Base-by-base conservation (phyloP, 1,284 basidiomycete species). In the Ustilago esculenta region DNA sequence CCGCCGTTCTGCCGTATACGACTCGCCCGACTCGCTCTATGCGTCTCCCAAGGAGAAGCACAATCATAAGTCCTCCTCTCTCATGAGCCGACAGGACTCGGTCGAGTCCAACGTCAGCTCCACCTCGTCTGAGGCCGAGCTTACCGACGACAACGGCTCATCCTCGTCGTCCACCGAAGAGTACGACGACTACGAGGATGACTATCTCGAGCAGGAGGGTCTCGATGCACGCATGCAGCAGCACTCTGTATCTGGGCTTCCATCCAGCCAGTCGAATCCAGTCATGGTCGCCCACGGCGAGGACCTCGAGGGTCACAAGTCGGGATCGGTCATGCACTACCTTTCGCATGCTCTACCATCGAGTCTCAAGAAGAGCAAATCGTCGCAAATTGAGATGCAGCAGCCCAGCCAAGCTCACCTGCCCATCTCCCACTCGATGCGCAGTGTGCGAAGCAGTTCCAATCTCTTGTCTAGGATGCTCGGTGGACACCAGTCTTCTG, bases 131-230 rank as follows among this genome's bases (percentile, higher is more conserved):
- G 77, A 77, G 41, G 80, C 75, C 10, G 78, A 80, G 36, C 63
- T 79, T 33, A 80, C 78, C 24, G 80, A 81, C 41, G 78, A 81
- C 72, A 79, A 79, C 17, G 77, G 77, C 36, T 79, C 76, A 8
- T 73, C 75, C 9, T 68, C 73, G 14, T 80, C 78, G 5, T 80
- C 77, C 18, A 69, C 76, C 1, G 78, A 77, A 41, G 76, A 77
- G 43, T 73, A 77, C 51, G 74, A 79, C 35, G 70, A 77, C 48
- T 76, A 78, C 59, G 76, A 77, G 30, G 64, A 78, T 32, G 74
- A 80, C 54, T 58, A 67, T 53, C 42, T 65, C n/a, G 72, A 77
- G 51, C 60, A 75, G 27, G 63, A 70, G 37, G 67, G 70, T 7
- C 61, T 72, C 29, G 53, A 73, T 25, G 67, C 63, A 17, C 63